Evolutionary conservation across 768 basidiomycete genomes (phyloP), one percentile per base, ranked within the genome.

Genomic region (Postia placenta): DNA sequence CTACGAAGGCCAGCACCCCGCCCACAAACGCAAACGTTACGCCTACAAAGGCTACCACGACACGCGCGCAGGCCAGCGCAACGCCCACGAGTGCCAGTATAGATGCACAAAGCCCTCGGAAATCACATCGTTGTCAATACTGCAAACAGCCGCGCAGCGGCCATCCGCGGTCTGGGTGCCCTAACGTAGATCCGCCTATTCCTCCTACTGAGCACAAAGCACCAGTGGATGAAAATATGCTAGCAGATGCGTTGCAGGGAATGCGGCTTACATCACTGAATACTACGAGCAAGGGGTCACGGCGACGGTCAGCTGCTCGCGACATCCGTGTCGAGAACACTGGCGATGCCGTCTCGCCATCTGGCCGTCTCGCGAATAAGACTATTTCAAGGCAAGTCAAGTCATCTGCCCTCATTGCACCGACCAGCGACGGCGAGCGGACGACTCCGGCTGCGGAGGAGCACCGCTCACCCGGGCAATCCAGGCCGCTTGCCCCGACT

Each of bases 131-230:
- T 38, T 59, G 55, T 48, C 50, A 40, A 11, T 44, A 48, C 56
- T 84, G 82, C 61, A 67, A 70, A 46, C 74, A 73, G 20, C 78
- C 79, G 0, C 69, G 72, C 46, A 69, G 67, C 22, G 81, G 81
- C 0, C 83, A 84, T 58, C 82, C 82, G 15, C 78, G 81, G 39
- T 76, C 77, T 0, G 80, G 81, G 9, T 83, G 83, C 57, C 79
- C 80, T 0, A 73, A 65, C 48, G 63, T 59, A 19, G 69, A 72
- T 38, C 61, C 70, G 33, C 58, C 56, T 3, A 33, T 53, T 3
- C 57, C 64, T 5, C 50, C 60, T 9, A 51, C 56, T 26, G 22
- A 51, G 20, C 27, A 20, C 46, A 24, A 22, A 11, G 22, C 24
- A 3, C 20, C 28, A 20, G n/a, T n/a, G 20, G 19, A 14, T 4